Percentiles rank a stretch among this genome's conserved stretches.
Evolutionary conservation across 139 green algal genomes (phyloP).

Genomic region (Micractinium sp.): DNA sequence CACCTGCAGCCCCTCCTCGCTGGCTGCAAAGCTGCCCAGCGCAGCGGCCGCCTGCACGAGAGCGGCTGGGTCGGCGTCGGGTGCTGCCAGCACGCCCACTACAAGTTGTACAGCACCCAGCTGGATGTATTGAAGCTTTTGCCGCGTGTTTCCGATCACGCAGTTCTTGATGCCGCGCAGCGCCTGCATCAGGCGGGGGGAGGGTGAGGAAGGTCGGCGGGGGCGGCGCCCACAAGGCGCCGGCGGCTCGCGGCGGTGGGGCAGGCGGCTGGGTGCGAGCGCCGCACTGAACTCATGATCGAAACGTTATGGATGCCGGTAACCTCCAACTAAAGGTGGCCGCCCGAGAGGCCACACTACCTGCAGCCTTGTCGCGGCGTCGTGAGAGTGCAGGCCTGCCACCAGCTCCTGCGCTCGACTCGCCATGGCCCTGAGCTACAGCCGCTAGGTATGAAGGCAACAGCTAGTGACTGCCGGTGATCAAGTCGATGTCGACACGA

Average conservation of each 20-base stretch:
- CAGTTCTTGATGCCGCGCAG: constrained; percentile 76
- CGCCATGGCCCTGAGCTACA: too few species aligned
- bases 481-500: too few species aligned
- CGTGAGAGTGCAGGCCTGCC: neutral
- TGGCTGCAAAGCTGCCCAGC: constrained; percentile 43
- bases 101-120: constrained; percentile 67
- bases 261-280: neutral
- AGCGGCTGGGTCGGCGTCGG: constrained; percentile 38
- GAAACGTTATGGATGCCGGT: neutral
- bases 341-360: neutral
- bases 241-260: too few species aligned
- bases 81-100: constrained; percentile 57
- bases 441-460: too few species aligned
- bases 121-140: constrained; percentile 69
- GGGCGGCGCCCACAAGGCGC: neutral
- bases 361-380: constrained; percentile 16
- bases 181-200: constrained; percentile 38
- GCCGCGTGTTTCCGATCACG: constrained; percentile 74
- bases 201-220: neutral
- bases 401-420: neutral
- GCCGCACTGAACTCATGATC: neutral
- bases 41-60: constrained; percentile 57
- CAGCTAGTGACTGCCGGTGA: too few species aligned
- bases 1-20: constrained; percentile 29
- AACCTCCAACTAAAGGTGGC: neutral